These are phyloP conservation scores for Paraphaeosphaeria sporulosa DNA, from an alignment of 2,329 filamentous ascomycete genomes.

Conservation along the genomic window DNA sequence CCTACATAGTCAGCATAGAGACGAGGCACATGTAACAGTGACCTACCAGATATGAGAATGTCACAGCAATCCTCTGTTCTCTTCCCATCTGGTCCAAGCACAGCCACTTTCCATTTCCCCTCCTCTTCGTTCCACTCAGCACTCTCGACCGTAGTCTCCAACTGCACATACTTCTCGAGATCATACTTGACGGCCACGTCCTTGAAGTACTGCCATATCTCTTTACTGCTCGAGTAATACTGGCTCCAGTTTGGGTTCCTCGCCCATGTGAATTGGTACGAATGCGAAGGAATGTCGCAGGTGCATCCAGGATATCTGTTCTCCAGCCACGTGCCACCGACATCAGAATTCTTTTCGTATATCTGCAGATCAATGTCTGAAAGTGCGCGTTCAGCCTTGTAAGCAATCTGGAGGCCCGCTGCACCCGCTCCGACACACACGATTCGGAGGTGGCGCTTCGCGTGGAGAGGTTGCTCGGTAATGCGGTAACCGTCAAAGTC, in stretches of 20 bases:
- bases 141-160: constrained; percentile 24
- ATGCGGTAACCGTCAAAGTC: background rate
- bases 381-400: background rate
- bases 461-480: background rate
- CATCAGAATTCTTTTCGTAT: constrained; percentile 46
- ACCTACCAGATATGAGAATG: constrained; percentile 27
- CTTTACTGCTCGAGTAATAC: constrained; percentile 45
- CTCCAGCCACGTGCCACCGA: constrained; percentile 50
- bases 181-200: background rate
- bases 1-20: background rate
- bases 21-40: constrained; percentile 43
- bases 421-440: background rate
- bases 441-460: background rate
- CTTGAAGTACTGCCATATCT: constrained; percentile 47
- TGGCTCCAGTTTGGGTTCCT: constrained; percentile 47
- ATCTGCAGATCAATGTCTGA: constrained; percentile 23
- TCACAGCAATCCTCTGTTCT: background rate
- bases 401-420: background rate
- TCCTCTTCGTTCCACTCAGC: constrained; percentile 44
- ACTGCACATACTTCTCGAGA: background rate
- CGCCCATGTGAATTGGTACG: constrained; percentile 46
- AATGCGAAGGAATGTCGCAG: constrained; percentile 35
- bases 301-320: constrained; percentile 52
- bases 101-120: constrained; percentile 47
- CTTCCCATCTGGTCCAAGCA: constrained; percentile 32